Percentiles rank a stretch among this genome's conserved stretches.
phyloP scores from a whole-genome alignment of 129 eudicot genomes.

The Scalesia atractyloides region DNA sequence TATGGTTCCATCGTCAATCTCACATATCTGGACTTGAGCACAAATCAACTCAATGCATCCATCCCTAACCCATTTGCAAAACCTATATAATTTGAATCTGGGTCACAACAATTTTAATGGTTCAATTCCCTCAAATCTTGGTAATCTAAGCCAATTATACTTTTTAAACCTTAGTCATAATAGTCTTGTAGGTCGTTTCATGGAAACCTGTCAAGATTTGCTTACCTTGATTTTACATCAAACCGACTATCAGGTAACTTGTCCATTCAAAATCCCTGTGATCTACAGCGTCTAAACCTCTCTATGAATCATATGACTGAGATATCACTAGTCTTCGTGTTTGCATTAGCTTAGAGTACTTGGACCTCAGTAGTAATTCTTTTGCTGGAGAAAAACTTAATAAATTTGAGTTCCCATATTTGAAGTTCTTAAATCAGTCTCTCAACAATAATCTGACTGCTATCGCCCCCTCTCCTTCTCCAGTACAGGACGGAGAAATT shows the following conservation, averaged over 20 bases:
- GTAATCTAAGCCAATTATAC: background rate
- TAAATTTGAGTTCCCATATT: background rate
- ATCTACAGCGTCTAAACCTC: background rate
- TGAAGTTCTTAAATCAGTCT: constrained; percentile 3
- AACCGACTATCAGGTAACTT: background rate
- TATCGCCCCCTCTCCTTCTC: background rate
- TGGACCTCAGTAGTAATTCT: constrained; percentile 16
- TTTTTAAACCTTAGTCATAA: constrained; percentile 4
- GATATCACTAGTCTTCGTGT: background rate
- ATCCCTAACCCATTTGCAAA: background rate
- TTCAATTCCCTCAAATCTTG: background rate
- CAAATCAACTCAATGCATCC: too few species aligned
- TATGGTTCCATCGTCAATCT: too few species aligned
- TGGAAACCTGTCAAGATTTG: background rate
- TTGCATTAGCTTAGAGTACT: background rate
- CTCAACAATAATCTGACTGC: background rate
- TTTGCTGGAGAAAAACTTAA: background rate
- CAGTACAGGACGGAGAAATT: background rate
- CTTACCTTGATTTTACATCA: constrained; percentile 11
- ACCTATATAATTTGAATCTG: background rate
- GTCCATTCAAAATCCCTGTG: background rate
- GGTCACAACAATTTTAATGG: background rate
- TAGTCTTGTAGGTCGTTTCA: background rate
- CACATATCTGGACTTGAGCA: too few species aligned
- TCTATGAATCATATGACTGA: too few species aligned